Percentiles rank a stretch among this genome's conserved stretches.
Conservation (phyloP, 352 stramenopile genomes). For the Phytophthora litchii region DNA sequence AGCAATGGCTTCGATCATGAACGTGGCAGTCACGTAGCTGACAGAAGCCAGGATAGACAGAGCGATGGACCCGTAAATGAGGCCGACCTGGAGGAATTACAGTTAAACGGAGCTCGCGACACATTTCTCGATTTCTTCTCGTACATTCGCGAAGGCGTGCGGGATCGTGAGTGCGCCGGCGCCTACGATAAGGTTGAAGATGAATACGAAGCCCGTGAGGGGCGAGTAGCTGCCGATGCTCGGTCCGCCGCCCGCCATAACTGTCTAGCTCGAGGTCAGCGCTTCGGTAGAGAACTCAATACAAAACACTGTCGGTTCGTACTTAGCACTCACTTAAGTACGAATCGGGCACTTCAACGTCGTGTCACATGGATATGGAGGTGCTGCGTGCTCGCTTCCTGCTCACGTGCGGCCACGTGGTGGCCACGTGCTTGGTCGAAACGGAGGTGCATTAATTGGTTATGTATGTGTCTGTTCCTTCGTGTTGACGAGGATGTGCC, state of each 20-base stretch:
- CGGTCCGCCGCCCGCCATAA: slow-evolving; percentile 58
- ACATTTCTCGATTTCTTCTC: neutral
- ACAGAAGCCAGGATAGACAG: slow-evolving; percentile 63
- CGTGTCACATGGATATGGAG: slow-evolving; percentile 15
- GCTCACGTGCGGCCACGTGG: slow-evolving; percentile 61
- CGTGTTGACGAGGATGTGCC: neutral
- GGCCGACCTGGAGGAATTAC: slow-evolving; percentile 47
- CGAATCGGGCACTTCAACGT: slow-evolving; percentile 22
- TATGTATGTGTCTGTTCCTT: neutral
- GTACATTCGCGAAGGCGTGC: slow-evolving; percentile 82
- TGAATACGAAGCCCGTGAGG: slow-evolving; percentile 90
- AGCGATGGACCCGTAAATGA: slow-evolving; percentile 75
- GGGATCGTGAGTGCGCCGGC: slow-evolving; percentile 87
- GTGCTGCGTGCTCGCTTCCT: slow-evolving; percentile 56
- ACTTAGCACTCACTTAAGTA: slow-evolving; percentile 24
- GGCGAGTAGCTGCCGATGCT: slow-evolving; percentile 81
- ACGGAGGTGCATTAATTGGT: slow-evolving; percentile 4
- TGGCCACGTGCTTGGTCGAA: slow-evolving; percentile 52
- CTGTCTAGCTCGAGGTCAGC: slow-evolving; percentile 12
- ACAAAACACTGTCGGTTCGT: slow-evolving; percentile 9
- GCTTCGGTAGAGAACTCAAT: slow-evolving; percentile 9
- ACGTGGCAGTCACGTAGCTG: slow-evolving; percentile 86
- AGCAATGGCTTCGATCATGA: slow-evolving; percentile 86
- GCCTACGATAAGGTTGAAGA: slow-evolving; percentile 91
- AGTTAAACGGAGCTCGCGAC: slow-evolving; percentile 4